Base-by-base conservation (phyloP, 192 early-diverging fungal species). In the Kappamyces sp. region DNA sequence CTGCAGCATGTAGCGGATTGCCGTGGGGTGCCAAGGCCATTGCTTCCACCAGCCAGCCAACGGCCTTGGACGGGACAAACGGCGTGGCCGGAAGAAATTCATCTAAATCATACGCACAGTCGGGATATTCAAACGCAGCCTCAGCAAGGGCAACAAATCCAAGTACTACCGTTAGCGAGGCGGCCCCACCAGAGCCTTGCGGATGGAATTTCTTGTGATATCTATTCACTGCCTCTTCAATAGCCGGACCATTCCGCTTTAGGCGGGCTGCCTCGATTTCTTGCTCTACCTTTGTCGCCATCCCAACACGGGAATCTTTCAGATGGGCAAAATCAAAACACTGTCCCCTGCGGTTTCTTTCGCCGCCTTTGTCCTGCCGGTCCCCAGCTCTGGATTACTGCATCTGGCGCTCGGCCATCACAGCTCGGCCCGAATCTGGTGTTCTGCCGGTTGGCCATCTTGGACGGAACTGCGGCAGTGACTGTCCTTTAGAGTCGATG, bases 261-360 rank as follows among this genome's bases (percentile, higher is more conserved):
- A 32, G 40, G 12, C 69, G 22, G 34, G 62, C 59, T 22, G 46
- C 38, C 39, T 66, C 60, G 45, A 71, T 66, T 12, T 66, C 60
- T 15, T 30, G 29, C 65, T 71, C 60, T 49, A 52, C 22, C 22
- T 22, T 22, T 22, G 22, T 22, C 22, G 22, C 22, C 22, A 22
- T 22, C 22, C 22, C 22, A 22, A 22, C 22, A 22, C 22, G 22
- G 22, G 22, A 22, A 22, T 22, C 22, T 22, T 22, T 22, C 22
- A 22, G 22, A 22, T 22, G 22, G 22, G 22, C 22, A 22, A 22
- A 22, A 22, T 22, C 22, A 22, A 22, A 22, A 22, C 22, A 22
- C 22, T 22, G 22, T 22, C 22, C 22, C 22, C 22, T 22, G 22
- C 22, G 22, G 22, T 22, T 22, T 22, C 22, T 22, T 22, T 22